Conservation (phyloP, 2,329 filamentous ascomycete genomes). For the Sarocladium kiliense region DNA sequence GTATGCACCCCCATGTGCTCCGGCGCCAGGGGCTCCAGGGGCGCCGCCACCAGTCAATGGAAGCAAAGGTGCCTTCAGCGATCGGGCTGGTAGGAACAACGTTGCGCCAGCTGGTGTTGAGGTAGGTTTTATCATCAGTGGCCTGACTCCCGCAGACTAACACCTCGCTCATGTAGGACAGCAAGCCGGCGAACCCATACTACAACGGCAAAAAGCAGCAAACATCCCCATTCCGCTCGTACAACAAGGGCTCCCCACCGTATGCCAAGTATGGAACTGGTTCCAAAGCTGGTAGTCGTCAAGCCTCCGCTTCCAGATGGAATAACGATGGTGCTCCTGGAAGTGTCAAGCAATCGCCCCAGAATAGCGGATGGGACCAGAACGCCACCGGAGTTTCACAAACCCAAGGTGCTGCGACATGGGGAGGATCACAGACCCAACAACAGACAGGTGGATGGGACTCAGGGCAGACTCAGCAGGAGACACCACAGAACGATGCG, state of each 20-base stretch:
- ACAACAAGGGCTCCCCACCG: not conserved
- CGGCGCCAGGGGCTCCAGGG: not conserved
- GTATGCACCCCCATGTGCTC: conserved; percentile 14
- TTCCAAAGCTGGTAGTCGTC: not conserved
- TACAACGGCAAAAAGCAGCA: not conserved
- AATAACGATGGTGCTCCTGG: conserved; percentile 4
- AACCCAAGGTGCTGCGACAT: not conserved
- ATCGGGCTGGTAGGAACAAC: conserved; percentile 9
- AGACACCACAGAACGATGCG: not conserved
- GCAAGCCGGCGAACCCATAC: not conserved
- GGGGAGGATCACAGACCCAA: not conserved
- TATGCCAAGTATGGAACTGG: not conserved
- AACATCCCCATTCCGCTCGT: conserved; percentile 4
- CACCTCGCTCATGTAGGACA: too few species aligned
- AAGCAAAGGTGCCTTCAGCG: conserved; percentile 10
- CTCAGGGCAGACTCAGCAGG: not conserved
- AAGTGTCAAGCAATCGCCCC: not conserved
- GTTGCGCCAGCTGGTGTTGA: not conserved
- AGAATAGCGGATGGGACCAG: not conserved
- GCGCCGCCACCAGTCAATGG: conserved; percentile 11
- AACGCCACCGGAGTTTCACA: not conserved
- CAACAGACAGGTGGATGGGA: not conserved
- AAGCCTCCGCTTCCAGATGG: conserved; percentile 2
- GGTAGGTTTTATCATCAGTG: not conserved
- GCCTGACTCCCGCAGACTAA: too few species aligned